Base-by-base conservation (phyloP, 148 eudicot genomes). In the Salicornia ramosissima region DNA sequence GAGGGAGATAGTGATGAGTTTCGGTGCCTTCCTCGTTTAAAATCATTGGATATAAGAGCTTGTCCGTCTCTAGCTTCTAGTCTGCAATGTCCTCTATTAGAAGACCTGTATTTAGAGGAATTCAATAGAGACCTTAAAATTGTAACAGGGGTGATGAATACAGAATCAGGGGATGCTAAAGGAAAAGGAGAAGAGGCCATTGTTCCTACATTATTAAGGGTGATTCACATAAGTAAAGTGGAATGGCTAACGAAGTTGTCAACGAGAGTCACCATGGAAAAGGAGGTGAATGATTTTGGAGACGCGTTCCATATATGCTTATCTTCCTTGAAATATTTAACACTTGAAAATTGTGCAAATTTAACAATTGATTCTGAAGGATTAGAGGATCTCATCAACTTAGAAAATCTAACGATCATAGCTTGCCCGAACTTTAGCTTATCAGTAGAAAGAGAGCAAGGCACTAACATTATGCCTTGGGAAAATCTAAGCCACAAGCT, bases 61-160 rank as follows among this genome's bases (percentile, higher is more conserved):
- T 77, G 80, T 42, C 76, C 68, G 0, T 10, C 40, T 19, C 19
- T 77, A 45, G 72, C 54, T 6, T 36, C 39, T 30, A 64, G 66
- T 62, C 76, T 68, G 9, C 28, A 14, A 22, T 72, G 76, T 29
- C 72, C 76, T 15, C 40, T 6, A 4, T 21, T 77, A 6, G 69
- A 58, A 52, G 19, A 50, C 16, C 7, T 72, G 42, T 0, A 13
- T 0, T 42, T 66, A 10, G 24, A 19, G 5, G 4, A 30, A 6
- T 50, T 64, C 61, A 71, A 65, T 43, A 50, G 45, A 29, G 31
- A 36, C 1, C 49, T 70, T 34, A 12, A 13, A 24, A 62, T 59
- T 5, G 18, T 63, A 6, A 11, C n/a, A 43, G 13, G 1, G 12
- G 1, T 11, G 3, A 50, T 5, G 5, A 4, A 19, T 2, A 18